Conservation (phyloP, 2,329 filamentous ascomycete genomes). For the Diaporthe longicolla region DNA sequence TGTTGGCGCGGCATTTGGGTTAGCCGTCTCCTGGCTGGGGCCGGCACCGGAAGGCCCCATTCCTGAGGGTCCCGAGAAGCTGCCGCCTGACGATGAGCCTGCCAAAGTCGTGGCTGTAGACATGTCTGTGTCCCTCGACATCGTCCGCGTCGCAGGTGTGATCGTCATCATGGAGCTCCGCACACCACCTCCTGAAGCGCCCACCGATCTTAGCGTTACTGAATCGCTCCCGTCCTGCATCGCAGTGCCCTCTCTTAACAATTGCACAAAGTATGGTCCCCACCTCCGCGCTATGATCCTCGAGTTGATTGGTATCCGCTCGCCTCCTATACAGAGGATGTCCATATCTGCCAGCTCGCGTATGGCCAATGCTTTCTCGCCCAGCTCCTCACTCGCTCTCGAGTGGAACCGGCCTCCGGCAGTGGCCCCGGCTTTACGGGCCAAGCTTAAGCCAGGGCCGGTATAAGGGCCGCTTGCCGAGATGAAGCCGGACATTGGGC, state of each 20-base stretch:
- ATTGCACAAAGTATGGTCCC: slow-evolving; percentile 96
- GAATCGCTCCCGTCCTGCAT: slow-evolving; percentile 81
- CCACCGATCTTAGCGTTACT: slow-evolving; percentile 76
- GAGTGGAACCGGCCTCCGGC: slow-evolving; percentile 84
- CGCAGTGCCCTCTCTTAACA: slow-evolving; percentile 84
- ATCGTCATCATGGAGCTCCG: slow-evolving; percentile 90
- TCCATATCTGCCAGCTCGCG: slow-evolving; percentile 98
- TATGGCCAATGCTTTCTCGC: slow-evolving; percentile 82
- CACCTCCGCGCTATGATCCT: slow-evolving; percentile 88
- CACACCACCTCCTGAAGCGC: slow-evolving; percentile 68
- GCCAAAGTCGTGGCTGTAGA: slow-evolving; percentile 51
- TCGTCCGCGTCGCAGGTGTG: slow-evolving; percentile 60
- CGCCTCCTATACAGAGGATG: slow-evolving; percentile 90
- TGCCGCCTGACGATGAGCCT: slow-evolving; percentile 54
- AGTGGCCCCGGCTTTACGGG: slow-evolving; percentile 73
- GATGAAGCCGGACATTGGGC: slow-evolving; percentile 85
- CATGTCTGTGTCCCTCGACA: slow-evolving; percentile 61
- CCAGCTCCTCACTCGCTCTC: slow-evolving; percentile 85
- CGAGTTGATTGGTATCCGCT: slow-evolving; percentile 94
- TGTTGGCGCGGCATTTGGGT: slow-evolving; percentile 70
- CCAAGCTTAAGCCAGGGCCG: slow-evolving; percentile 68
- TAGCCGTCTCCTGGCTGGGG: slow-evolving; percentile 49
- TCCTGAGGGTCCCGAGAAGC: slow-evolving; percentile 59
- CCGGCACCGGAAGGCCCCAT: slow-evolving; percentile 52
- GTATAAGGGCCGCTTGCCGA: slow-evolving; percentile 83